Conservation (phyloP, 805 yeast genomes). For the Nakazawaea ernobii region DNA sequence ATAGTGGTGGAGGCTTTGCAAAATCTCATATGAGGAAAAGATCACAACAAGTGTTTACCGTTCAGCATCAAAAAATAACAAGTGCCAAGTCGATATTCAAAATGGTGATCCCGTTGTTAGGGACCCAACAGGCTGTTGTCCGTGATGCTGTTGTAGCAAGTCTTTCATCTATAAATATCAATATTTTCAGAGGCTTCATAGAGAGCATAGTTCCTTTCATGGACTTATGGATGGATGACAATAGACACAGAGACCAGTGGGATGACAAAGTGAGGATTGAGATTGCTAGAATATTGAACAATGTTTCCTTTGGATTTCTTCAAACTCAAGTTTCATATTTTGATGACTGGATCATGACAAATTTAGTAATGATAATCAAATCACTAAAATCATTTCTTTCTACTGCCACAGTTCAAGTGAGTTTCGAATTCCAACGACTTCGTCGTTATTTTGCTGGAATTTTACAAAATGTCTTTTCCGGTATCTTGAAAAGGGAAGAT, state of each 20-base stretch:
- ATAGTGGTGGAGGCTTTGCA: conserved; percentile 35
- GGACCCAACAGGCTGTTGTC: conserved; percentile 61
- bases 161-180: conserved; percentile 81
- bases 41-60: conserved; percentile 71
- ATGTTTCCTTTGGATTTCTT: conserved; percentile 61
- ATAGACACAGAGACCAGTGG: conserved; percentile 17
- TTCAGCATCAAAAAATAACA: conserved; percentile 87
- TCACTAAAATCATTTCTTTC: conserved; percentile 53
- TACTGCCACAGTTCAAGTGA: conserved; percentile 50
- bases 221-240: conserved; percentile 49
- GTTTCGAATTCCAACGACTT: conserved; percentile 67
- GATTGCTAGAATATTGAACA: conserved; percentile 65
- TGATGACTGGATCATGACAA: conserved; percentile 67
- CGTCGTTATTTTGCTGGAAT: conserved; percentile 82
- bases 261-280: conserved; percentile 62
- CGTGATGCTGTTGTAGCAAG: conserved; percentile 89
- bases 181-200: conserved; percentile 75
- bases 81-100: conserved; percentile 87
- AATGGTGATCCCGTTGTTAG: conserved; percentile 78
- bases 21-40: conserved; percentile 68
- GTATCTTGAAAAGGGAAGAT: conserved; percentile 37
- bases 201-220: conserved; percentile 67
- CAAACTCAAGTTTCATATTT: conserved; percentile 42
- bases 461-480: conserved; percentile 65
- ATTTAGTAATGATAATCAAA: conserved; percentile 55